Base-by-base conservation (phyloP, 2,329 filamentous ascomycete genomes). In the Aspergillus udagawae region DNA sequence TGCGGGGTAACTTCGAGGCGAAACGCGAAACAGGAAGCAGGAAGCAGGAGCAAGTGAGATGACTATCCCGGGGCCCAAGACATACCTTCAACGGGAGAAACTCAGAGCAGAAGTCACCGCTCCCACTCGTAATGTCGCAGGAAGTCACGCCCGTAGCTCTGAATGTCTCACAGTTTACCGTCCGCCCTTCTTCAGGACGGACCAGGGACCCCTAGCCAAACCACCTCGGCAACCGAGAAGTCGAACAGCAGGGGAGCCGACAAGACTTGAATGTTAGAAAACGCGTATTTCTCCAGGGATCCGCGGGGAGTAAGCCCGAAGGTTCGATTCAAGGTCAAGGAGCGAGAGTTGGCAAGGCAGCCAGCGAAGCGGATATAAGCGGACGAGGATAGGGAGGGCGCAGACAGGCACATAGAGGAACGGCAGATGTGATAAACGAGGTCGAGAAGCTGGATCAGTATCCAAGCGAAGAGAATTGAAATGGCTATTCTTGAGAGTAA, bases 161-260 rank as follows among this genome's bases (percentile, higher is more conserved):
- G 55, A 48, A 51, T 44, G 20, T 55, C 51, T 53, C 51, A 66
- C 60, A 66, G 72, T 69, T 79, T 79, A 79, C 75, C 76, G 77
- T 80, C 78, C 78, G 77, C 74, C 77, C 76, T 76, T 73, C 59
- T 74, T 79, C 76, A 80, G 76, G 78, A 79, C 78, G 77, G 78
- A 80, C 77, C 72, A 65, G 70, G 67, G 65, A 74, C 77, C 77
- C 72, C 73, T 79, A 79, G 66, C 75, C 78, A 79, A 66, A 73
- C 65, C 71, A 76, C 71, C 62, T 71, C 66, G 67, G 67, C 63
- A 53, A 64, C 60, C 52, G 64, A 65, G 55, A 57, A 55, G 48
- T 67, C 65, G 53, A 61, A 59, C 53, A 63, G 60, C 65, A 62
- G 60, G 54, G 61, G 52, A 56, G 61, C 58, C 32, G 56, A 45